Percentiles rank a stretch among this genome's conserved stretches.
Conservation (phyloP, 805 yeast genomes). For the Ogataea haglerorum region DNA sequence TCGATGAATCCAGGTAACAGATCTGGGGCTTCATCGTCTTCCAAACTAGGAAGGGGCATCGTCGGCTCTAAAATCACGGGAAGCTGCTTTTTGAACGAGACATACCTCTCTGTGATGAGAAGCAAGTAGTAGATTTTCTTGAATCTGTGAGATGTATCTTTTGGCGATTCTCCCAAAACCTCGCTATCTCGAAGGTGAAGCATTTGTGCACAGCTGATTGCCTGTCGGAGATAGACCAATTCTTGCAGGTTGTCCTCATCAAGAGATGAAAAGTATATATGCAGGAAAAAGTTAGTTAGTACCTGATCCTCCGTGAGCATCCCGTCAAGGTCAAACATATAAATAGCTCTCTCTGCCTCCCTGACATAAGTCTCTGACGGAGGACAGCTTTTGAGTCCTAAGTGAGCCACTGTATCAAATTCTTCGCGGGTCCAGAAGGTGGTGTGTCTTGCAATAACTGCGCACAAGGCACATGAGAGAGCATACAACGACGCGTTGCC, state of each 20-base stretch:
- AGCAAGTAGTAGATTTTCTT: neutral
- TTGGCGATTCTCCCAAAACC: neutral
- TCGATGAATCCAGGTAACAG: neutral
- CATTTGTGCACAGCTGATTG: slow-evolving; percentile 1
- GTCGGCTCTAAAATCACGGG: neutral
- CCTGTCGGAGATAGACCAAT: slow-evolving; percentile 1
- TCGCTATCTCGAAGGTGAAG: neutral
- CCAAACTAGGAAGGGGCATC: neutral
- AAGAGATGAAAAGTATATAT: neutral
- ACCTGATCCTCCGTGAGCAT: neutral
- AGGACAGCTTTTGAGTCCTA: neutral
- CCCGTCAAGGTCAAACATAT: neutral
- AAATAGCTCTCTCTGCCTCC: neutral
- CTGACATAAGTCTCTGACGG: neutral
- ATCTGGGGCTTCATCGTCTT: neutral
- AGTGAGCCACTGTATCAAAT: neutral
- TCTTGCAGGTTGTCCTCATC: neutral
- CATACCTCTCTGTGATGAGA: slow-evolving; percentile 1
- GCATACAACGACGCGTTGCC: neutral
- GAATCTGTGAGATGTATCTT: neutral
- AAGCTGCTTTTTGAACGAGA: neutral
- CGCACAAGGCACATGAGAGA: neutral
- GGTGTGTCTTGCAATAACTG: neutral
- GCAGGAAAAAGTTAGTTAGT: neutral
- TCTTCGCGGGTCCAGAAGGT: neutral